Conservation (phyloP, 2,329 filamentous ascomycete genomes). For the Apiospora rasikravindrae region DNA sequence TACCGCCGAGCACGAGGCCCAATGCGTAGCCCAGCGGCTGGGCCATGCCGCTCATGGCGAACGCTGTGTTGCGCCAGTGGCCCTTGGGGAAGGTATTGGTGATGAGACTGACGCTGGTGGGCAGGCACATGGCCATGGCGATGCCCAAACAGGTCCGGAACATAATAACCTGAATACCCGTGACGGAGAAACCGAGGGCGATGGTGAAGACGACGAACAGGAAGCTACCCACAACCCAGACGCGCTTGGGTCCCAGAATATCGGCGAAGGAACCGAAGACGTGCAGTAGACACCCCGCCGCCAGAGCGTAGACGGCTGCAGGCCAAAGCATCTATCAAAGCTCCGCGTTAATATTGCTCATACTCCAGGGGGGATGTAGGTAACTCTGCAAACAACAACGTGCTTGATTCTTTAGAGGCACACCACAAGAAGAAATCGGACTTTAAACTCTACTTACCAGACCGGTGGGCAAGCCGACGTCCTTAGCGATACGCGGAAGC, state of each 20-base stretch:
- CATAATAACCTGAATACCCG: constrained; percentile 43
- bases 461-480: constrained; percentile 37
- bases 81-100: constrained; percentile 44
- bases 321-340: constrained; percentile 26
- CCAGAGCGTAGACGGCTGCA: constrained; percentile 31
- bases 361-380: not conserved
- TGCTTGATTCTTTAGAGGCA: not conserved
- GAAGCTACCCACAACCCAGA: constrained; percentile 42
- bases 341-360: not conserved
- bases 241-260: constrained; percentile 40
- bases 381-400: too few relatives aligned
- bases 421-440: not conserved
- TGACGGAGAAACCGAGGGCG: constrained; percentile 40
- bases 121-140: constrained; percentile 45
- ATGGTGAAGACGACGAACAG: constrained; percentile 41
- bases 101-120: constrained; percentile 44
- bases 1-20: constrained; percentile 54
- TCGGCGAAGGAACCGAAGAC: constrained; percentile 45
- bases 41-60: constrained; percentile 51
- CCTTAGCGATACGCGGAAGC: constrained; percentile 43
- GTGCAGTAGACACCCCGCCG: constrained; percentile 36
- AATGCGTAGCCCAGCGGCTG: constrained; percentile 53
- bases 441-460: constrained; percentile 23
- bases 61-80: constrained; percentile 45
- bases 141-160: constrained; percentile 43